These are phyloP conservation scores for Udeniomyces megalosporus DNA, from an alignment of 768 basidiomycete species.

Conservation along the genomic window DNA sequence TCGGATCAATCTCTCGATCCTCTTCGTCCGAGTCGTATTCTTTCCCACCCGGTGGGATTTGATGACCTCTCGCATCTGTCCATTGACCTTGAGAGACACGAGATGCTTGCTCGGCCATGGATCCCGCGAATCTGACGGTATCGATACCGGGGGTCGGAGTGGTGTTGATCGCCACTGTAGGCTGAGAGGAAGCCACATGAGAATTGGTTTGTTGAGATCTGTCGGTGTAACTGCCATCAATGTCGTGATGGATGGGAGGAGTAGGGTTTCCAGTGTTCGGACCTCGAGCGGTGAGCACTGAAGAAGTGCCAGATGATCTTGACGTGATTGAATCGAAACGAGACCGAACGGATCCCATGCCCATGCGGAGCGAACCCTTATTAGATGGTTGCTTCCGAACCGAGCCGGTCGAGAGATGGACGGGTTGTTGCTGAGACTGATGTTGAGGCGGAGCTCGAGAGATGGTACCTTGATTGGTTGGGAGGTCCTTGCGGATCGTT, in stretches of 20 bases:
- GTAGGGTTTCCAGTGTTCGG: too few relatives aligned
- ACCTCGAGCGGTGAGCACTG: too few relatives aligned
- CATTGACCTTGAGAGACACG: background rate
- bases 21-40: conserved; percentile 10
- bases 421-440: background rate
- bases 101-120: background rate
- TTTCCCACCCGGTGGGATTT: background rate
- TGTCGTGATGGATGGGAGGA: background rate
- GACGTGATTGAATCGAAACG: background rate
- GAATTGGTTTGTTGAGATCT: background rate
- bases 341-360: too few relatives aligned
- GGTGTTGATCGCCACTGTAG: background rate
- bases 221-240: background rate
- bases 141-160: background rate
- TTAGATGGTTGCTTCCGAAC: background rate
- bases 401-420: background rate
- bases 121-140: conserved; percentile 2
- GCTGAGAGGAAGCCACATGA: background rate
- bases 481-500: conserved; percentile 13
- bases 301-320: too few relatives aligned
- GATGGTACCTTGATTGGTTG: conserved; percentile 1
- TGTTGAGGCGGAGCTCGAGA: conserved; percentile 2
- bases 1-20: background rate
- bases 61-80: conserved; percentile 1
- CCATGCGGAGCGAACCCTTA: too few relatives aligned